These are phyloP conservation scores for Mucor sp. DNA, from an alignment of 371 early-diverging fungal genomes.

Conservation along the genomic window DNA sequence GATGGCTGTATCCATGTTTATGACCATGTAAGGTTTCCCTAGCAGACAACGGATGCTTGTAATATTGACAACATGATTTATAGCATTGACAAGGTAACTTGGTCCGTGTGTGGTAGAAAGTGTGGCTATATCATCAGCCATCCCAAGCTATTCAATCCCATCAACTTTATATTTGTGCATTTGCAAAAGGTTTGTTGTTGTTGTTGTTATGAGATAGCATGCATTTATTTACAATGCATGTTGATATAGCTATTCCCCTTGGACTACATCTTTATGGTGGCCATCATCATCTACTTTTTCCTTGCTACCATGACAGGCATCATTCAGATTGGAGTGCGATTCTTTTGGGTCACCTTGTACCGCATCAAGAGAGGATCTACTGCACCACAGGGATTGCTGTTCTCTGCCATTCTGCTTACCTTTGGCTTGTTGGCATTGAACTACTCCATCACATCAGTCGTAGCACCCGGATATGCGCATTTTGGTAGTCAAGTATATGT, in stretches of 20 bases:
- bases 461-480: conserved; percentile 70
- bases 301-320: conserved; percentile 53
- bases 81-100: conserved; percentile 53
- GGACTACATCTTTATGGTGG: conserved; percentile 54
- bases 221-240: neutral
- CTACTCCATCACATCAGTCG: conserved; percentile 59
- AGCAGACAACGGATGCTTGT: neutral
- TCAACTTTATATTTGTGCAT: conserved; percentile 58
- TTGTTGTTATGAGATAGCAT: neutral
- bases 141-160: conserved; percentile 58
- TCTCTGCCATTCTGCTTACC: conserved; percentile 53
- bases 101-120: conserved; percentile 60
- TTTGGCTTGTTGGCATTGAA: conserved; percentile 62
- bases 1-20: conserved; percentile 43
- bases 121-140: conserved; percentile 67
- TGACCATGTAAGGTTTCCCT: conserved; percentile 45
- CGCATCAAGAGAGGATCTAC: conserved; percentile 48
- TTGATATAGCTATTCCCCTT: conserved; percentile 48
- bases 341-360: conserved; percentile 61
- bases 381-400: conserved; percentile 60
- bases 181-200: conserved; percentile 42
- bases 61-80: neutral
- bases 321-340: conserved; percentile 52
- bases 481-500: conserved; percentile 73
- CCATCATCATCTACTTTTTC: conserved; percentile 56